Percentiles rank a stretch among this genome's conserved stretches.
phyloP scores from a whole-genome alignment of 2,329 filamentous ascomycete genomes.

The Cladosporium austrohemisphaericum region DNA sequence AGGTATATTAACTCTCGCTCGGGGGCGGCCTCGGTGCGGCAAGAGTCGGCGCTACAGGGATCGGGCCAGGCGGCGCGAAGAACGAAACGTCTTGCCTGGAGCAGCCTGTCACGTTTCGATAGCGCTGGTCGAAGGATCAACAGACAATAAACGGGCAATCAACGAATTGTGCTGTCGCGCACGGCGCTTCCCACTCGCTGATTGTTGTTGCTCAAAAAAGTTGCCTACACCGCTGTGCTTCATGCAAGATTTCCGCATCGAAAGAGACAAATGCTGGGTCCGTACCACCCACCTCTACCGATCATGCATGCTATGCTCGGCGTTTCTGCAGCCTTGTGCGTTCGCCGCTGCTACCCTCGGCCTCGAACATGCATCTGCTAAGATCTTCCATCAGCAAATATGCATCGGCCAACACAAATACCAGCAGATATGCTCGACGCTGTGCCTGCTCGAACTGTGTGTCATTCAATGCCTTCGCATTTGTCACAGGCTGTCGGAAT shows the following conservation, averaged over 20 bases:
- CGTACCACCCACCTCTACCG: slow-evolving; percentile 6
- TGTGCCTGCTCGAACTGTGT: too few relatives aligned
- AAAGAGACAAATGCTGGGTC: slow-evolving; percentile 2
- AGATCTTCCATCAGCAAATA: too few relatives aligned
- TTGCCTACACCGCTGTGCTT: slow-evolving; percentile 15
- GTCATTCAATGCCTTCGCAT: neutral
- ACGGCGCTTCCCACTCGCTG: neutral
- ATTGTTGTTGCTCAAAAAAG: neutral
- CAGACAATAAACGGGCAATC: neutral
- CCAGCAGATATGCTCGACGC: too few relatives aligned
- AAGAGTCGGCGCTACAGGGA: slow-evolving; percentile 13
- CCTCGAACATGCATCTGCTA: neutral
- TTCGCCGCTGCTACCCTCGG: slow-evolving; percentile 1
- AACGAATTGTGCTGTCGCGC: neutral
- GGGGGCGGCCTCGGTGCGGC: slow-evolving; percentile 8
- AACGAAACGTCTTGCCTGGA: slow-evolving; percentile 4
- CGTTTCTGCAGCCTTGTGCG: slow-evolving; percentile 14
- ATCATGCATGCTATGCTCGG: slow-evolving; percentile 6
- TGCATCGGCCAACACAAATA: too few relatives aligned
- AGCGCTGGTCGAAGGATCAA: slow-evolving; percentile 8
- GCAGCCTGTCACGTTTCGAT: slow-evolving; percentile 11
- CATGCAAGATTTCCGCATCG: slow-evolving; percentile 12
- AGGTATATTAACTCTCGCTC: slow-evolving; percentile 7
- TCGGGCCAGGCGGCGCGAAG: slow-evolving; percentile 5
- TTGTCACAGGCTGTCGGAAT: neutral